Evolutionary conservation across 1,284 basidiomycete species (phyloP), one percentile per base, ranked within the genome.

Genomic region (Cerrena zonata): DNA sequence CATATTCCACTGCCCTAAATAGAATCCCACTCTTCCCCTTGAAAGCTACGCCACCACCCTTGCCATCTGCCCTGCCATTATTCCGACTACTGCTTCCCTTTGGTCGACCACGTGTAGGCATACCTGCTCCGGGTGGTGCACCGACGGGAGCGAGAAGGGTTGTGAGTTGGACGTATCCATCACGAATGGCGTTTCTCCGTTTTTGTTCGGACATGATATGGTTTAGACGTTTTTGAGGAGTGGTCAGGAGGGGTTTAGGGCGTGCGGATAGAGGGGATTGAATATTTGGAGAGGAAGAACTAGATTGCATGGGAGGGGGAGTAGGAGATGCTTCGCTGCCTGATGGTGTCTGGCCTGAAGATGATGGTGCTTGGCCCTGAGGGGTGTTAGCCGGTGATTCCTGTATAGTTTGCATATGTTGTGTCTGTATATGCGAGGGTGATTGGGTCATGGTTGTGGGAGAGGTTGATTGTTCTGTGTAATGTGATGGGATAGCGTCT

Each of bases 161-260:
- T 30, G 89, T 91, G 39, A 94, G 71, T 61, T 89, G 82, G 12
- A 91, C 86, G 69, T 94, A 94, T 10, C 90, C 91, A 55, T 91
- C 86, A 30, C 91, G 82, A 58, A 94, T 94, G 44, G 90, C 89
- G 55, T 92, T 91, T 2, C 91, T 79, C 2, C 91, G 83, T 66
- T 91, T 92, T 69, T 94, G 91, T 69, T 94, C 91, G 11, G 87
- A 91, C 74, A 91, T 85, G 72, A 94, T 94, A 70, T 94, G 91
- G 65, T 94, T 94, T n/a, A 91, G 80, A 24, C 91, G 82, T 66
- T 94, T 94, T 65, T 94, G 91, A 0, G 89, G 89, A 7, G 83
- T 85, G 7, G 89, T 87, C 21, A 94, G 75, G 7, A 91, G 74
- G 0, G 81, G 73, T 56, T 84, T 84, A 23, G 70, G 50, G 49